Evolutionary conservation across 495 filamentous ascomycete species (phyloP).

Genomic region (Podospora pseudocomata): DNA sequence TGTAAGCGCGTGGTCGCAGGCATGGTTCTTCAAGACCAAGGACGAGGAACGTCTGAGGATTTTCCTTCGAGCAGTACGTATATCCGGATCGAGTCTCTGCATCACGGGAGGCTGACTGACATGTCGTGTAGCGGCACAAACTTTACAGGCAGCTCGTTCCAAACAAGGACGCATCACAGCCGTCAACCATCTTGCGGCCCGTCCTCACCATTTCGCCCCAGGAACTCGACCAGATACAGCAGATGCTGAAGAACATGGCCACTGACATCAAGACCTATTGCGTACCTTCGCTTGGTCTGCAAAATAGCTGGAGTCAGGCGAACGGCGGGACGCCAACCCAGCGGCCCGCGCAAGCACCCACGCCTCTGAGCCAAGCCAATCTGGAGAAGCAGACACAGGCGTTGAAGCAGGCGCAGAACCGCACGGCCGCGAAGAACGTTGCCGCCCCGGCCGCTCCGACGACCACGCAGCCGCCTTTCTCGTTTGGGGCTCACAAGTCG

Average conservation of each 20-base stretch:
- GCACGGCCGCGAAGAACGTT: slow-evolving; percentile 37
- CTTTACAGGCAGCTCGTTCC: slow-evolving; percentile 55
- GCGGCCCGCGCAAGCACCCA: slow-evolving; percentile 33
- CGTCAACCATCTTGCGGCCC: neutral
- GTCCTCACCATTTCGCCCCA: slow-evolving; percentile 55
- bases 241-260: slow-evolving; percentile 42
- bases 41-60: slow-evolving; percentile 43
- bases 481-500: slow-evolving; percentile 64
- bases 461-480: slow-evolving; percentile 60
- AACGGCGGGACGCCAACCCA: slow-evolving; percentile 12
- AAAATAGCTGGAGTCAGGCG: slow-evolving; percentile 5
- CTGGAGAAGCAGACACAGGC: slow-evolving; percentile 62
- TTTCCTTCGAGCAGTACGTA: slow-evolving; percentile 48
- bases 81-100: neutral
- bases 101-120: slow-evolving; percentile 30
- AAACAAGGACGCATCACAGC: slow-evolving; percentile 32
- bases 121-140: slow-evolving; percentile 48
- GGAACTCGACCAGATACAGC: slow-evolving; percentile 51
- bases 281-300: neutral
- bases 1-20: slow-evolving; percentile 27
- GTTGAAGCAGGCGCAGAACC: slow-evolving; percentile 48
- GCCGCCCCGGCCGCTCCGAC: slow-evolving; percentile 62
- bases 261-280: slow-evolving; percentile 24
- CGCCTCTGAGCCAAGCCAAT: slow-evolving; percentile 62
- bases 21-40: slow-evolving; percentile 41